Conservation (phyloP, 2,329 filamentous ascomycete species). For the Knufia fluminis region DNA sequence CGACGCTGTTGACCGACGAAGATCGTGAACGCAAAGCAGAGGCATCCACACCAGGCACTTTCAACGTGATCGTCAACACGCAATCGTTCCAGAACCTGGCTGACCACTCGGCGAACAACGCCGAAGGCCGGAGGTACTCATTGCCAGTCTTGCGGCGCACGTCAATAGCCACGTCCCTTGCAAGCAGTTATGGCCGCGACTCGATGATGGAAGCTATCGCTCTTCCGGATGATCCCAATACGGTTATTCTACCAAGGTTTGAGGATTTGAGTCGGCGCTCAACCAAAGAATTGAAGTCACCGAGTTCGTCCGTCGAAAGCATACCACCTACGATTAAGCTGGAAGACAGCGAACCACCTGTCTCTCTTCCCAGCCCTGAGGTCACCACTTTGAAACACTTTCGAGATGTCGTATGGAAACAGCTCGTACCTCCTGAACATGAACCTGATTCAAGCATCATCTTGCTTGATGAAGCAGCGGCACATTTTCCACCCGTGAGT, state of each 20-base stretch:
- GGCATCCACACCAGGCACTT: slow-evolving; percentile 43
- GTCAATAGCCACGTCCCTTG: slow-evolving; percentile 24
- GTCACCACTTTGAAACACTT: slow-evolving; percentile 31
- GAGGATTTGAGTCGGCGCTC: slow-evolving; percentile 36
- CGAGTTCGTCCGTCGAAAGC: slow-evolving; percentile 25
- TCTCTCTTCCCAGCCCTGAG: neutral
- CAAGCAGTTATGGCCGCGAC: slow-evolving; percentile 26
- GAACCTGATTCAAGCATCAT: slow-evolving; percentile 28
- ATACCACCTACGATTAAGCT: neutral
- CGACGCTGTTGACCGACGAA: slow-evolving; percentile 45
- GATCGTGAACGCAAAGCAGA: slow-evolving; percentile 50
- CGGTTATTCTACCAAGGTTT: slow-evolving; percentile 42
- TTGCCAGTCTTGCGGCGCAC: slow-evolving; percentile 20
- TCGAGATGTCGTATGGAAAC: slow-evolving; percentile 33
- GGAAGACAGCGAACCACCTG: neutral
- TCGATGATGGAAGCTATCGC: slow-evolving; percentile 19
- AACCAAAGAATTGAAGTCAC: slow-evolving; percentile 26
- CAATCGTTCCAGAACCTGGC: slow-evolving; percentile 45
- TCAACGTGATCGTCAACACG: slow-evolving; percentile 46
- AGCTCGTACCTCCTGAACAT: slow-evolving; percentile 29
- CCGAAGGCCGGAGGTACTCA: slow-evolving; percentile 24
- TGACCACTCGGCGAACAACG: slow-evolving; percentile 37
- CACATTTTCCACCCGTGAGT: slow-evolving; percentile 44
- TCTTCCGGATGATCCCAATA: slow-evolving; percentile 36
- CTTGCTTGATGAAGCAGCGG: slow-evolving; percentile 40